phyloP scores from a whole-genome alignment of 768 basidiomycete genomes.

The Amanita inopinata region DNA sequence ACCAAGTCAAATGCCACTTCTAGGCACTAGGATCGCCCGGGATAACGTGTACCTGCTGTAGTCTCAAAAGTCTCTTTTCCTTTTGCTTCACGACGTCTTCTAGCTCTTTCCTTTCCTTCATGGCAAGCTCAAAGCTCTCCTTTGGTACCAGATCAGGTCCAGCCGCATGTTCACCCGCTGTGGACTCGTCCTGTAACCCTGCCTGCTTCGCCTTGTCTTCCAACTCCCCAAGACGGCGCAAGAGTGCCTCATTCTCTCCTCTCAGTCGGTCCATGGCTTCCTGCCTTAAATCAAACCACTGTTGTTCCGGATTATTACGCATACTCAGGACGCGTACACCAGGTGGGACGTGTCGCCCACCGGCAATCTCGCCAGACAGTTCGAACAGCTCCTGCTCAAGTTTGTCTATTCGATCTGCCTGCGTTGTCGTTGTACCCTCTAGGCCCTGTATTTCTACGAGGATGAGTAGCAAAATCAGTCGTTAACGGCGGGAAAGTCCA shows the following conservation, averaged over 20 bases:
- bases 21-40: not conserved
- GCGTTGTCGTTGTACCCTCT: slow-evolving; percentile 21
- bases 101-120: slow-evolving; percentile 60
- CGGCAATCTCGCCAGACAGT: slow-evolving; percentile 64
- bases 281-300: slow-evolving; percentile 70
- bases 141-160: slow-evolving; percentile 46
- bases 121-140: slow-evolving; percentile 68
- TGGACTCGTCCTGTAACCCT: slow-evolving; percentile 2
- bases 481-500: not conserved
- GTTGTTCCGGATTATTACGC: slow-evolving; percentile 71
- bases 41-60: slow-evolving; percentile 59
- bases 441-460: slow-evolving; percentile 6
- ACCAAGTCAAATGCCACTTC: slow-evolving; percentile 2
- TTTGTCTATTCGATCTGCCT: slow-evolving; percentile 45
- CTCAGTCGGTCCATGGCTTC: slow-evolving; percentile 67
- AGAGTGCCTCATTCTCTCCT: slow-evolving; percentile 75
- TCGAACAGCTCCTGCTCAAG: slow-evolving; percentile 76
- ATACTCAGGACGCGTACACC: slow-evolving; percentile 60
- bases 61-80: slow-evolving; percentile 68
- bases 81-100: slow-evolving; percentile 60
- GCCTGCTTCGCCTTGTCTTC: slow-evolving; percentile 29
- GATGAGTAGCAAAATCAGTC: not conserved
- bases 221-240: slow-evolving; percentile 54
- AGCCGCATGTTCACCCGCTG: slow-evolving; percentile 8
- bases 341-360: slow-evolving; percentile 67